Conservation (phyloP, 257 asterid species). For the Catharanthus roseus region DNA sequence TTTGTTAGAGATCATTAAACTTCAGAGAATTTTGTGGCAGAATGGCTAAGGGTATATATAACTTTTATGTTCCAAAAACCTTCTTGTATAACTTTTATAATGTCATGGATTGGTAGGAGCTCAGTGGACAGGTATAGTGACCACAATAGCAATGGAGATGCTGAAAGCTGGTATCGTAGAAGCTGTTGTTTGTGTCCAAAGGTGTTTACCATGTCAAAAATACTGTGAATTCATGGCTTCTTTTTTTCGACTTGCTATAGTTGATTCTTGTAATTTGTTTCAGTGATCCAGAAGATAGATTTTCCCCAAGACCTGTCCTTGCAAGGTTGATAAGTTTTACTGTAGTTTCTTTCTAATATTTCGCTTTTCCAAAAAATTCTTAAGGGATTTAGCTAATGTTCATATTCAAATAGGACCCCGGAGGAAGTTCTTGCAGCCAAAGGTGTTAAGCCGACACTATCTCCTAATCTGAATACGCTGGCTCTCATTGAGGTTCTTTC, state of each 20-base stretch:
- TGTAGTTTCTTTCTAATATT: background rate
- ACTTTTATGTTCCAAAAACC: background rate
- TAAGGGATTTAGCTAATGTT: slow-evolving; percentile 4
- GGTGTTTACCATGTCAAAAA: slow-evolving; percentile 33
- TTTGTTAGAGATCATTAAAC: background rate
- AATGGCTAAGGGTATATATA: background rate
- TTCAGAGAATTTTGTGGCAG: background rate
- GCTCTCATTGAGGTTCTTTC: slow-evolving; percentile 82
- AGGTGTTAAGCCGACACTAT: slow-evolving; percentile 96
- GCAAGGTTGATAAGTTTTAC: slow-evolving; percentile 54
- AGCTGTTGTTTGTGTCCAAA: slow-evolving; percentile 96
- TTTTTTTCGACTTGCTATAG: background rate
- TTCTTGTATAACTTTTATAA: slow-evolving; percentile 8
- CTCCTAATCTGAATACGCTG: slow-evolving; percentile 93
- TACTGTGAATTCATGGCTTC: background rate
- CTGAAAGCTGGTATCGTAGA: slow-evolving; percentile 88
- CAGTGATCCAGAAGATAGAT: slow-evolving; percentile 98
- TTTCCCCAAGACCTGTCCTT: slow-evolving; percentile 78
- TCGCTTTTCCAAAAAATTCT: slow-evolving; percentile 12
- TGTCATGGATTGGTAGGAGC: slow-evolving; percentile 53
- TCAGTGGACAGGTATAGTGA: slow-evolving; percentile 99
- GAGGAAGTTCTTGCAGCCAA: slow-evolving; percentile 96
- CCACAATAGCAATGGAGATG: slow-evolving; percentile 97
- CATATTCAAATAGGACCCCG: slow-evolving; percentile 63
- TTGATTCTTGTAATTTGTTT: slow-evolving; percentile 15